These are phyloP conservation scores for Globisporangium acanthophoron DNA, from an alignment of 352 stramenopile species.

Conservation along the genomic window DNA sequence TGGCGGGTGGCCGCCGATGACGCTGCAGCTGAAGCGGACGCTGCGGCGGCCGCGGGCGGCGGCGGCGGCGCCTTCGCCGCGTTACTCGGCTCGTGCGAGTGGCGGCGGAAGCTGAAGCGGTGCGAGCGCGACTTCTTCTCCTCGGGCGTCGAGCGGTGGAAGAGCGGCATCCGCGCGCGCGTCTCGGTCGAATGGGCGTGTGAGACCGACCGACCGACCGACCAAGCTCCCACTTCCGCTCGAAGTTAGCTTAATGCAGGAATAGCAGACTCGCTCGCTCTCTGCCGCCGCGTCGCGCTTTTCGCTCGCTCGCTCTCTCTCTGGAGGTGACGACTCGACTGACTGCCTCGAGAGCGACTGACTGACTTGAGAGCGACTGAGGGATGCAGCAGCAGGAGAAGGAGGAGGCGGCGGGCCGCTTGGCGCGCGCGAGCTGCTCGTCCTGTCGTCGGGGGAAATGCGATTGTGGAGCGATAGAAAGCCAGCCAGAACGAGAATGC, in stretches of 20 bases:
- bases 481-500: background rate
- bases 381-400: background rate
- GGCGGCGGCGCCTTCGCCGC: slow-evolving; percentile 4
- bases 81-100: slow-evolving; percentile 28
- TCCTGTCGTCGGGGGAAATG: too few species aligned
- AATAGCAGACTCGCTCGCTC: slow-evolving; percentile 1
- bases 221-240: background rate
- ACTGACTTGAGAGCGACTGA: background rate
- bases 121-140: slow-evolving; percentile 41
- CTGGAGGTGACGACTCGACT: background rate
- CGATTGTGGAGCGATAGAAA: background rate
- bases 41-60: background rate
- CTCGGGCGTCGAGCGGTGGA: slow-evolving; percentile 39
- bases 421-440: background rate
- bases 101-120: slow-evolving; percentile 67
- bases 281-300: slow-evolving; percentile 3
- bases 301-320: background rate
- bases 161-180: slow-evolving; percentile 46
- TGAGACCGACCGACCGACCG: background rate
- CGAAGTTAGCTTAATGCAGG: background rate
- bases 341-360: background rate
- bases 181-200: background rate
- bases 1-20: slow-evolving; percentile 1
- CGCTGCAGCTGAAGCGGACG: background rate
- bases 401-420: background rate